Evolutionary conservation across 768 basidiomycete species (phyloP).

Genomic region (Trametes gibbosa): DNA sequence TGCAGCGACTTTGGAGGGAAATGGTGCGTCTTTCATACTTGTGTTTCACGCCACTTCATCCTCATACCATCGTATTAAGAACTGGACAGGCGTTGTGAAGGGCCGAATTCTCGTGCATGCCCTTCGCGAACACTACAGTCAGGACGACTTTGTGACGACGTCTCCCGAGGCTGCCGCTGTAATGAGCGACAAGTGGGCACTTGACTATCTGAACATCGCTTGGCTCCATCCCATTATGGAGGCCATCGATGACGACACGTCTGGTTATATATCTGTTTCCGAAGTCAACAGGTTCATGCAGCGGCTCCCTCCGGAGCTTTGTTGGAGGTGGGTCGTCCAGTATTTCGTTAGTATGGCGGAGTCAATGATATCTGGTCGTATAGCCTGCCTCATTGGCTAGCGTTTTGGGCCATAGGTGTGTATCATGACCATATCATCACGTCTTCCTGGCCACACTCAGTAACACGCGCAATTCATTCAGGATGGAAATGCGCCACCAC

Average conservation of each 20-base stretch:
- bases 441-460: background rate
- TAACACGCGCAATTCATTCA: too few species aligned
- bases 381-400: slow-evolving; percentile 31
- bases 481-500: slow-evolving; percentile 21
- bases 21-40: too few species aligned
- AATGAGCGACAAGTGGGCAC: slow-evolving; percentile 32
- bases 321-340: slow-evolving; percentile 29
- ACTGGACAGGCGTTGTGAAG: slow-evolving; percentile 53
- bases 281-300: slow-evolving; percentile 34
- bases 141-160: too few species aligned
- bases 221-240: slow-evolving; percentile 34
- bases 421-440: background rate
- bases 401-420: slow-evolving; percentile 35
- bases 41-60: too few species aligned
- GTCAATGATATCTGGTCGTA: background rate
- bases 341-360: too few species aligned
- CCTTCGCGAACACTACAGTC: slow-evolving; percentile 36
- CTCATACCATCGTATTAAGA: too few species aligned
- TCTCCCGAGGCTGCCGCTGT: too few species aligned
- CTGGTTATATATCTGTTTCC: slow-evolving; percentile 33
- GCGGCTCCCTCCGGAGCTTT: slow-evolving; percentile 21
- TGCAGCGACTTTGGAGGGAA: slow-evolving; percentile 50
- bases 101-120: slow-evolving; percentile 47
- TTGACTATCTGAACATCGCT: slow-evolving; percentile 31
- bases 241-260: slow-evolving; percentile 39